These are phyloP conservation scores for Endoconidiophora polonica DNA, from an alignment of 2,329 filamentous ascomycete genomes.

Conservation along the genomic window DNA sequence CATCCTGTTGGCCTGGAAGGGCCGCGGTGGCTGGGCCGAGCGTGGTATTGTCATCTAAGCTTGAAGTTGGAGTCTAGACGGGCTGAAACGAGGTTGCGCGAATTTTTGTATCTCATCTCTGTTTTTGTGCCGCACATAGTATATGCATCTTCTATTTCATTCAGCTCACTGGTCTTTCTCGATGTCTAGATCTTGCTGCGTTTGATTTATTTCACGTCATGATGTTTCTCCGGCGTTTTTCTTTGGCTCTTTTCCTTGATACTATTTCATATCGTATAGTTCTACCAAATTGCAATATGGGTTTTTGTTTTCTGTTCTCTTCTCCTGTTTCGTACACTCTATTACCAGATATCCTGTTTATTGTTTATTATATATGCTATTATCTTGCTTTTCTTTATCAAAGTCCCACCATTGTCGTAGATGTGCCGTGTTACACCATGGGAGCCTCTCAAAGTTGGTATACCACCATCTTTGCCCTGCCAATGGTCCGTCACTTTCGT, in stretches of 20 bases:
- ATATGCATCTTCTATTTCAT: no score
- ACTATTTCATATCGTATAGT: not conserved
- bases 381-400: not conserved
- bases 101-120: no score
- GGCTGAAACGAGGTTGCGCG: no score
- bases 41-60: conserved; percentile 50
- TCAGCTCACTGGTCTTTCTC: no score
- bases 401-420: conserved; percentile 29
- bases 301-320: not conserved
- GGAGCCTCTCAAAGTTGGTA: conserved; percentile 26
- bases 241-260: not conserved
- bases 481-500: conserved; percentile 23
- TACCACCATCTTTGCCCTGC: conserved; percentile 33
- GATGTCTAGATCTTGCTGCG: no score
- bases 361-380: no score
- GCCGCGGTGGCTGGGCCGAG: conserved; percentile 55
- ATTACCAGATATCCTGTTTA: no score
- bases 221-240: not conserved
- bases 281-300: not conserved
- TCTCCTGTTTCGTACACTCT: not conserved
- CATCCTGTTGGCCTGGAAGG: conserved; percentile 70
- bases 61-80: not conserved
- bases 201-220: no score
- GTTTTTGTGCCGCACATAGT: no score
- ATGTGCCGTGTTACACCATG: conserved; percentile 33